Conservation (phyloP, 2,329 filamentous ascomycete species). For the Macrophomina phaseolina region DNA sequence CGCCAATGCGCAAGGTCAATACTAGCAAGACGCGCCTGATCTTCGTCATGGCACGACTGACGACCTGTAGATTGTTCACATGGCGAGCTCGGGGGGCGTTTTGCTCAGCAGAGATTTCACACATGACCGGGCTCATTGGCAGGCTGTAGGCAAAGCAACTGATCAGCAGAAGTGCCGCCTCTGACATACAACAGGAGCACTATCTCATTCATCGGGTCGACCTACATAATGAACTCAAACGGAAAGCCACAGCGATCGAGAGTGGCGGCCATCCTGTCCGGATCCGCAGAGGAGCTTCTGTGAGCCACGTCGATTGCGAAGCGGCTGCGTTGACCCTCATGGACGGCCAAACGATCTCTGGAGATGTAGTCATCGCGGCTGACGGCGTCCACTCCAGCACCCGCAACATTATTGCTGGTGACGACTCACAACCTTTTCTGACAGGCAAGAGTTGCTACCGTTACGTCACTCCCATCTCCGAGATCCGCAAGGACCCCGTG, state of each 20-base stretch:
- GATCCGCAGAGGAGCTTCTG: conserved; percentile 50
- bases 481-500: conserved; percentile 47
- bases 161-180: not conserved
- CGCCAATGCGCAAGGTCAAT: not conserved
- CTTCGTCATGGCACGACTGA: not conserved
- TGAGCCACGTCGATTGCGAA: conserved; percentile 51
- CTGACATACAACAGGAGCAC: not conserved
- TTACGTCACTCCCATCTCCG: conserved; percentile 58
- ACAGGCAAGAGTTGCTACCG: conserved; percentile 64
- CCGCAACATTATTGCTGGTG: conserved; percentile 37
- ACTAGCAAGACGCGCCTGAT: too few species aligned
- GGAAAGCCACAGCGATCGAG: conserved; percentile 30
- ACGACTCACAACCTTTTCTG: conserved; percentile 46
- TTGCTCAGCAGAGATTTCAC: not conserved
- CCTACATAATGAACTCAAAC: conserved; percentile 60
- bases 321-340: conserved; percentile 52
- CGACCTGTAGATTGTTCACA: not conserved
- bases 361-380: conserved; percentile 61
- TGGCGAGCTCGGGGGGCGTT: not conserved
- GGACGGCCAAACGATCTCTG: conserved; percentile 50
- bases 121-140: not conserved
- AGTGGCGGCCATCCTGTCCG: conserved; percentile 44
- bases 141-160: not conserved
- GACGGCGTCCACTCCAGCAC: conserved; percentile 56
- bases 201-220: conserved; percentile 57